A percentile compares a stretch with the other conserved stretches of the same genome.
phyloP scores from a whole-genome alignment of 495 filamentous ascomycete species.

The Daldinia caldariorum region DNA sequence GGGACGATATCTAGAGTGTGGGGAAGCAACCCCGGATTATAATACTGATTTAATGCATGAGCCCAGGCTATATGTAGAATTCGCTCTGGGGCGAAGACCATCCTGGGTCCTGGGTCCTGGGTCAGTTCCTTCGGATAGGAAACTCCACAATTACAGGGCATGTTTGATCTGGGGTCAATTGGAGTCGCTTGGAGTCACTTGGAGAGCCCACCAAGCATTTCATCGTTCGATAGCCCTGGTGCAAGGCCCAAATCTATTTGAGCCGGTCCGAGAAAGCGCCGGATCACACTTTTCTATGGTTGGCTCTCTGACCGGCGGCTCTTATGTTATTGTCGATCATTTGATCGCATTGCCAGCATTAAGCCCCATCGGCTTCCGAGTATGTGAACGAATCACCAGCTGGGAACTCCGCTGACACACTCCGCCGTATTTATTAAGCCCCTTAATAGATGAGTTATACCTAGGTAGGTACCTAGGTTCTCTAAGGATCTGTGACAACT shows the following conservation, averaged over 20 bases:
- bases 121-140: conserved; percentile 15
- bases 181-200: conserved; percentile 20
- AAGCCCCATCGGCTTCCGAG: conserved; percentile 5
- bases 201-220: conserved; percentile 19
- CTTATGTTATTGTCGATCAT: conserved; percentile 3
- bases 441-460: background rate
- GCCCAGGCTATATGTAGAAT: conserved; percentile 13
- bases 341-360: background rate
- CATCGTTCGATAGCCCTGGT: conserved; percentile 12
- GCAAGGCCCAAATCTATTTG: conserved; percentile 6
- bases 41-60: conserved; percentile 28
- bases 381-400: conserved; percentile 20
- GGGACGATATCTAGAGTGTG: conserved; percentile 16
- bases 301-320: conserved; percentile 3
- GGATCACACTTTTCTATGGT: conserved; percentile 28
- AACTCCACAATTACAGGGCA: conserved; percentile 30
- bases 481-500: background rate
- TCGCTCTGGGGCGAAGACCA: background rate
- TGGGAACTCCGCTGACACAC: conserved; percentile 24
- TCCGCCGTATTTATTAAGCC: conserved; percentile 10
- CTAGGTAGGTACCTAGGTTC: background rate
- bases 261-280: conserved; percentile 38
- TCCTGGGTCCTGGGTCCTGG: conserved; percentile 19
- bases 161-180: conserved; percentile 25
- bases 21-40: conserved; percentile 33